Percentiles rank a stretch among this genome's conserved stretches.
These are phyloP conservation scores for Tuber magnatum DNA, from an alignment of 495 filamentous ascomycete genomes.

Conservation along the genomic window DNA sequence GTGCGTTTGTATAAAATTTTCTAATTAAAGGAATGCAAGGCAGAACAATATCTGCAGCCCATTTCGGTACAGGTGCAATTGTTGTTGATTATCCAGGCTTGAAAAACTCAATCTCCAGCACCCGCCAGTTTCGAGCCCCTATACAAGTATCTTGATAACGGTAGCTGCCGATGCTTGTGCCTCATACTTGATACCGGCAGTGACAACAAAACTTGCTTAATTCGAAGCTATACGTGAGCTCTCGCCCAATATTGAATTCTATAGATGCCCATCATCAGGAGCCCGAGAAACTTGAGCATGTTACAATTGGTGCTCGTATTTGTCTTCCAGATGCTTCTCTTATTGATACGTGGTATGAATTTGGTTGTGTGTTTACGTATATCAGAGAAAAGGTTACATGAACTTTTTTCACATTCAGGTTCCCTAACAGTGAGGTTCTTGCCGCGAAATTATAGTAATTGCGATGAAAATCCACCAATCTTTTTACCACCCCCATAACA, in stretches of 20 bases:
- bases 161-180: neutral
- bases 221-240: neutral
- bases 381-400: neutral
- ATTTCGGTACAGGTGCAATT: neutral
- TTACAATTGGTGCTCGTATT: neutral
- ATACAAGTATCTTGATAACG: neutral
- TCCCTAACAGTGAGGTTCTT: neutral
- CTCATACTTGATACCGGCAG: neutral
- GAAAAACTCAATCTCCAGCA: neutral
- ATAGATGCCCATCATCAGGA: neutral
- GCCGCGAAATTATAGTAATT: constrained; percentile 3
- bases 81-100: neutral
- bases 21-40: neutral
- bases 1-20: neutral
- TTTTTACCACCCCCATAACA: neutral
- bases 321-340: neutral
- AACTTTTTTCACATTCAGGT: neutral
- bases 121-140: neutral
- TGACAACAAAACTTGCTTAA: neutral
- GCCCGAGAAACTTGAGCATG: neutral
- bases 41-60: neutral
- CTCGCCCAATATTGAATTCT: neutral
- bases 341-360: neutral
- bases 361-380: neutral
- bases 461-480: neutral